Base-by-base conservation (phyloP, 1,139 yeast genomes). In the Suhomyces taliae region DNA sequence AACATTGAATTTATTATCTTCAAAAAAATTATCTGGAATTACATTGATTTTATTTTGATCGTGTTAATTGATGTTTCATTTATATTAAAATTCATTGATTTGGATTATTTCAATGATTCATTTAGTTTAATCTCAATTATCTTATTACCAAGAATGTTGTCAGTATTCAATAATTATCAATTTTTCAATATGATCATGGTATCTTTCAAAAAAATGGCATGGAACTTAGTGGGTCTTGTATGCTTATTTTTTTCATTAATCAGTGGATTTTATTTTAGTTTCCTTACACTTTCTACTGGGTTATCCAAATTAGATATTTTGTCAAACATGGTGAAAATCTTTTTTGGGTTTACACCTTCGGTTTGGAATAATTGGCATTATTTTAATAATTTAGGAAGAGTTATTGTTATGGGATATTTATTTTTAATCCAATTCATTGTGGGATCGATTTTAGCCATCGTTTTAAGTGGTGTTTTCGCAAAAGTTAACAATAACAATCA, bases 261-360 rank as follows among this genome's bases (percentile, higher is more conserved):
- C 2, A 71, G 79, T 43, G 87, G 87, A 6, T 82, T 82, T 55
- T 82, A 81, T 67, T 74, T 82, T 31, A 76, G 81, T 40, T 79
- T 81, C 53, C 68, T 80, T 48, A 78, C 84, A 1, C 72, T 82
- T 52, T 80, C 83, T 7, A 61, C 69, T 27, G 69, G 71, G 35
- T 67, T 74, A 52, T 55, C 79, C 2, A 74, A 77, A n/a, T 65
- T 68, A 32, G 75, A 76, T 37, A 79, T 82, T 32, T 78, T 83
- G 19, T 81, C 76, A 59, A 82, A 78, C 52, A 71, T 81, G 71
- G 62, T 81, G 43, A 79, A 80, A 58, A 70, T 82, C 7, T 74
- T 82, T 52, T 81, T 82, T 58, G 86, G 87, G 1, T 82, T 79
- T 58, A 81, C 86, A 0, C 85, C 86, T 0, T 80, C 84, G 0